Base-by-base conservation (phyloP, 2,329 filamentous ascomycete genomes). In the Malbranchea zuffiana region DNA sequence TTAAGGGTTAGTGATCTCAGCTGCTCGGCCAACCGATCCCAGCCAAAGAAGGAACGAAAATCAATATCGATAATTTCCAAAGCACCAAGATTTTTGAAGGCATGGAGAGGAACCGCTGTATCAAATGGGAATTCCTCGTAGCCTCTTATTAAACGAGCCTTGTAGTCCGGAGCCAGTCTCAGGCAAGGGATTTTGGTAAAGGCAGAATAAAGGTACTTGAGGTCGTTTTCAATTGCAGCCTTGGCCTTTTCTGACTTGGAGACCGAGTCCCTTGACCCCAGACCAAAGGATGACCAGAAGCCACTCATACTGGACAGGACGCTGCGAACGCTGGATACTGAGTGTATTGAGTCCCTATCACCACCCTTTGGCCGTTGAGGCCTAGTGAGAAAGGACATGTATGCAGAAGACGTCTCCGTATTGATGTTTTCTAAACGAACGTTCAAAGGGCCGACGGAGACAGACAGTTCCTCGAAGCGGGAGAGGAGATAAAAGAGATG, bases 111-210 rank as follows among this genome's bases (percentile, higher is more conserved):
- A 19, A 98, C 90, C 13, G 90, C 90, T 16, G 85, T 94, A 60
- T 98, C 90, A 59, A 96, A 95, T 2, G 90, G 90, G 49, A 96
- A 98, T 60, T 95, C 88, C 60, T 98, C 90, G 55, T 90, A 96
- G 18, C 88, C 88, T 47, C 80, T 75, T 49, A 98, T 95, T 43
- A 95, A 68, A 36, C 82, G 79, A 32, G 88, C 87, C 48, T 85
- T 82, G 67, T 86, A 87, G 60, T 98, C 90, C n/a, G 87, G 87
- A 18, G 87, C 79, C 38, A 98, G 69, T 46, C 81, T 78, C 45
- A 98, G 68, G 54, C 84, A 94, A 0, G 90, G 90, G 28, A 98
- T 93, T 65, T 96, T 98, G 53, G 90, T 98, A 56, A 96, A 98
- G 40, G 90, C 85, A 27, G 90, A 96, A 65, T 95, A 98, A 21